Evolutionary conservation across 345 rosid species (phyloP).

Genomic region (Syzygium jambos): DNA sequence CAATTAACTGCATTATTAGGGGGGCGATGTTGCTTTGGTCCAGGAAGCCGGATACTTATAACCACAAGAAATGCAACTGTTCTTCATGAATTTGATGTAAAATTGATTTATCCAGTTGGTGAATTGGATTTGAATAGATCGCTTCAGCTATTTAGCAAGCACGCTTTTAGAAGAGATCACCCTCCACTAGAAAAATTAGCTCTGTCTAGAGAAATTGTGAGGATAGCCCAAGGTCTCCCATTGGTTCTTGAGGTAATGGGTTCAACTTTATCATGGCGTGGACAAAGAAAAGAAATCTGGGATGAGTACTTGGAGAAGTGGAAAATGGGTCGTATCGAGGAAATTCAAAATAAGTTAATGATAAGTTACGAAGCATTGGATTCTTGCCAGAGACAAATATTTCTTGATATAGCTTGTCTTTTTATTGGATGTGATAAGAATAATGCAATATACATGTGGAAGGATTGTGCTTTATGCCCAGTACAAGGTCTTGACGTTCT

Average conservation of each 20-base stretch:
- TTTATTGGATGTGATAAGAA: too few relatives aligned
- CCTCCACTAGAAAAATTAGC: background rate
- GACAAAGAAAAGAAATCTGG: background rate
- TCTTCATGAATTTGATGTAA: background rate
- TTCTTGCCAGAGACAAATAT: background rate
- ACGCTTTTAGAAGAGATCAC: background rate
- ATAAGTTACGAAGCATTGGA: background rate
- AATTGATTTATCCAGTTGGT: background rate
- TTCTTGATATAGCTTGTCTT: constrained; percentile 1
- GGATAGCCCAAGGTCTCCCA: background rate
- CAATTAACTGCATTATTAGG: background rate
- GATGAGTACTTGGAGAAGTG: background rate
- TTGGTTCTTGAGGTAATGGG: background rate
- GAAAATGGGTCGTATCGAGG: background rate
- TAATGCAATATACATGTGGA: background rate
- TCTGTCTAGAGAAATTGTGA: background rate
- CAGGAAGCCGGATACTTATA: background rate
- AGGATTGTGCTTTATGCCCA: background rate
- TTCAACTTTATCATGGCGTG: background rate
- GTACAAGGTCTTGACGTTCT: background rate
- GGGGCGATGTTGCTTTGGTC: too few relatives aligned
- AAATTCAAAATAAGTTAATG: background rate
- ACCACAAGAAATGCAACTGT: background rate
- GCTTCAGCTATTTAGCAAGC: background rate
- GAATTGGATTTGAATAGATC: background rate